Conservation (phyloP, 2,329 filamentous ascomycete species). For the Arthrinium phaeospermum region DNA sequence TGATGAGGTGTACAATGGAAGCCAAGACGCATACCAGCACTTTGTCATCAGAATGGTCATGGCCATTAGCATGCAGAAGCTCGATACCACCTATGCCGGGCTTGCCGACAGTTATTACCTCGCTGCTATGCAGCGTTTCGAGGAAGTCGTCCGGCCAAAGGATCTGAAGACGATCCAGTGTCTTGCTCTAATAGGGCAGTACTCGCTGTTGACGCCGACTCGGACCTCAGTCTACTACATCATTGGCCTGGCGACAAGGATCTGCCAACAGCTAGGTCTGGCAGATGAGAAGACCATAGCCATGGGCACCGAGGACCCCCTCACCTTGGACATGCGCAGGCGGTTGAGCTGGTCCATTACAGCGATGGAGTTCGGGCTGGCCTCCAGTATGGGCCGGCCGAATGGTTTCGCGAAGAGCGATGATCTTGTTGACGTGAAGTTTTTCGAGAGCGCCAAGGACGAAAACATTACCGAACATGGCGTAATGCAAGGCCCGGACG, state of each 20-base stretch:
- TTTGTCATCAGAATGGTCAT: conserved; percentile 91
- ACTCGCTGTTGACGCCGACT: conserved; percentile 90
- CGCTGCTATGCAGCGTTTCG: conserved; percentile 83
- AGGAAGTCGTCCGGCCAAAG: conserved; percentile 84
- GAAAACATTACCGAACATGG: conserved; percentile 80
- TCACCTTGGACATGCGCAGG: conserved; percentile 88
- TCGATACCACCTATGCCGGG: conserved; percentile 88
- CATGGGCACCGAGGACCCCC: conserved; percentile 66
- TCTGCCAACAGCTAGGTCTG: conserved; percentile 88
- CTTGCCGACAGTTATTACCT: conserved; percentile 95
- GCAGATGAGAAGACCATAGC: conserved; percentile 88
- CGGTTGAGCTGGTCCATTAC: conserved; percentile 87
- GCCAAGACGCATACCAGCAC: conserved; percentile 79
- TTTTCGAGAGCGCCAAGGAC: conserved; percentile 84
- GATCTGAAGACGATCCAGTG: conserved; percentile 91
- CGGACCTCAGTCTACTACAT: conserved; percentile 93
- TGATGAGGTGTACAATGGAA: conserved; percentile 79
- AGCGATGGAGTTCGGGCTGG: conserved; percentile 86
- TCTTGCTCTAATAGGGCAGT: conserved; percentile 84
- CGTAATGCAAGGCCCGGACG: conserved; percentile 72
- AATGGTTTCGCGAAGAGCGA: conserved; percentile 82
- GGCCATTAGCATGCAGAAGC: conserved; percentile 91
- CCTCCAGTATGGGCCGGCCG: conserved; percentile 86
- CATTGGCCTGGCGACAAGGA: conserved; percentile 82
- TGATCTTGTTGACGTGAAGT: conserved; percentile 84